These are phyloP conservation scores for Conticribra weissflogii DNA, from an alignment of 108 stramenopile genomes.

Conservation along the genomic window DNA sequence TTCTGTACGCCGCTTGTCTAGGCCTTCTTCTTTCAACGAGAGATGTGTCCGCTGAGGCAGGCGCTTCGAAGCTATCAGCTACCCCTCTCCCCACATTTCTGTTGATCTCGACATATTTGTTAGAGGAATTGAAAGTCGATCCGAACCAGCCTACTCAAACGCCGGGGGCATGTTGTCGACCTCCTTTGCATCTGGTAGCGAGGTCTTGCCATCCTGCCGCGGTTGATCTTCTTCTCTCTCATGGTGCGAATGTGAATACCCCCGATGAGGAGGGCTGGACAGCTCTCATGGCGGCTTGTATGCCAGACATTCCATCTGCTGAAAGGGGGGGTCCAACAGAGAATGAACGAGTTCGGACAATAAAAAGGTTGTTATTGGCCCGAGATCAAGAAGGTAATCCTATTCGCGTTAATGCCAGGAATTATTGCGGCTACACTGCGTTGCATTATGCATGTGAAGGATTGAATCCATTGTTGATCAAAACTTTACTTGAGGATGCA, in stretches of 20 bases:
- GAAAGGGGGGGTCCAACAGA: constrained; percentile 40
- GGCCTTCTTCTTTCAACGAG: constrained; percentile 38
- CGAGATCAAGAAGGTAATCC: background rate
- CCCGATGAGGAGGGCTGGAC: constrained; percentile 52
- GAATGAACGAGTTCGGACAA: constrained; percentile 35
- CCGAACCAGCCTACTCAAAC: constrained; percentile 41
- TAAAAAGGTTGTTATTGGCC: constrained; percentile 18
- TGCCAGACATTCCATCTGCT: constrained; percentile 33
- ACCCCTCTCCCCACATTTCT: constrained; percentile 46
- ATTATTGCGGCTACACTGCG: constrained; percentile 48
- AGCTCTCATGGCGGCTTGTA: constrained; percentile 47
- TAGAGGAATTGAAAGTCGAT: constrained; percentile 37
- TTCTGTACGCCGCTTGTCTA: constrained; percentile 44
- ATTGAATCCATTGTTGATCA: constrained; percentile 32
- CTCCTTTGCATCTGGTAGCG: constrained; percentile 46
- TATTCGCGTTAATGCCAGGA: constrained; percentile 27
- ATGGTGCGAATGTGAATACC: constrained; percentile 23
- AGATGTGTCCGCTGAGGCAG: background rate
- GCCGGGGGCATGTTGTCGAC: constrained; percentile 38
- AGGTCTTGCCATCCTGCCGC: constrained; percentile 44
- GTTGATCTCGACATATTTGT: constrained; percentile 29
- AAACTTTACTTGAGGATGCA: constrained; percentile 37
- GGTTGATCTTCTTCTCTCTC: constrained; percentile 16
- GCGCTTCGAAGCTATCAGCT: background rate
- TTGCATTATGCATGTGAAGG: constrained; percentile 50